Percentiles rank a stretch among this genome's conserved stretches.
These are phyloP conservation scores for Ambrosia artemisiifolia DNA, from an alignment of 129 eudicot genomes.

Conservation along the genomic window DNA sequence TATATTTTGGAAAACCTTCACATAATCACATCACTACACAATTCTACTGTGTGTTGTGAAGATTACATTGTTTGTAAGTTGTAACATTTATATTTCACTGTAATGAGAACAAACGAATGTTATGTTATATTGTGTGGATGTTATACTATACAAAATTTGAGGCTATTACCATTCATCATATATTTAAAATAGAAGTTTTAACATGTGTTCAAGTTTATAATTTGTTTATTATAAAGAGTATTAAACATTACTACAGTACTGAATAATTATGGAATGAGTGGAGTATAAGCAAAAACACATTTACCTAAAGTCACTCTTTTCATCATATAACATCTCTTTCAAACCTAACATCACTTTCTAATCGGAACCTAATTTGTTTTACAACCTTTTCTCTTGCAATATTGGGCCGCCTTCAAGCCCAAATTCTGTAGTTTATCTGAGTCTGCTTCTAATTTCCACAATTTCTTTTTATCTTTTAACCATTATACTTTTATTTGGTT, in stretches of 20 bases:
- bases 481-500: no score
- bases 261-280: constrained; percentile 20
- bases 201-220: not conserved
- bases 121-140: no score
- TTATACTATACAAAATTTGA: no score
- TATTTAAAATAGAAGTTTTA: not conserved
- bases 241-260: not conserved
- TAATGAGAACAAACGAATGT: no score
- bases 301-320: constrained; percentile 32
- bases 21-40: no score
- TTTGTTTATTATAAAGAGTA: not conserved
- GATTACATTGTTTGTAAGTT: no score
- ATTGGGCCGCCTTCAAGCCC: not conserved
- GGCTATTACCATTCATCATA: no score
- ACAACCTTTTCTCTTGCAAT: not conserved
- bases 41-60: no score
- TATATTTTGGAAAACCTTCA: no score
- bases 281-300: constrained; percentile 36
- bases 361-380: not conserved
- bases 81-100: no score
- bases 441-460: no score
- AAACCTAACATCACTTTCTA: constrained; percentile 27
- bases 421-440: not conserved
- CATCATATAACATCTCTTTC: constrained; percentile 34
- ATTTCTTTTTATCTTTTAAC: no score